Base-by-base conservation (phyloP, 1,284 basidiomycete species). In the Papiliotrema flavescens region DNA sequence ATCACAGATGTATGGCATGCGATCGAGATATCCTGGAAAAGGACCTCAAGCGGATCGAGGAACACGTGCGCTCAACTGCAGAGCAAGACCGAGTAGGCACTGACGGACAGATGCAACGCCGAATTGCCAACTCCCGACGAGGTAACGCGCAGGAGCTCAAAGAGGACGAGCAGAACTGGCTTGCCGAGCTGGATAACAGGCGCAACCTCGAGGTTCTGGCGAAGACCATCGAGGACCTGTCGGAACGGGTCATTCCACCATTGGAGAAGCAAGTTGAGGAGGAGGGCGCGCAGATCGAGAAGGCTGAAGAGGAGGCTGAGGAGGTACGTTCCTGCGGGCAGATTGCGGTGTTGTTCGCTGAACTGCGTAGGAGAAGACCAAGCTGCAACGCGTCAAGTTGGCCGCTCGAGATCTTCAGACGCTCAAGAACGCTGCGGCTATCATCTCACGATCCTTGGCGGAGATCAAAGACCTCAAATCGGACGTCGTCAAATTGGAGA, bases 1-100 rank as follows among this genome's bases (percentile, higher is more conserved):
- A 84, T 60, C 85, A 87, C 62, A 77, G 80, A 2, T 97, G 93
- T 64, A 79, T 83, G 20, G 84, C 85, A 4, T 96, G 93, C 69
- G 83, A 84, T 59, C 83, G 92, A 7, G 78, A 78, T 32, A 79
- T 96, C 68, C 78, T 82, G 22, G 80, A 82, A 34, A 73, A 79
- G 11, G 90, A 92, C 56, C 70, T 86, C 41, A 70, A 69, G 1
- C 77, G 79, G 0, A 88, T 88, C 57, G 85, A 89, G 72, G 81
- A 81, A 76, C 82, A 82, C 57, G 89, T 89, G 54, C 24, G 82
- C 75, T 19, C 17, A 17, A 13, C 26, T 28, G 15, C 28, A 32
- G 19, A 34, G 8, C 22, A 5, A 26, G 34, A 32, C 34, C 35
- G 28, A 79, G 61, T 80, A 37, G 11, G 2, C 22, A 32, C 56